These are phyloP conservation scores for Rosa persica DNA, from an alignment of 306 rosid genomes.

Conservation along the genomic window DNA sequence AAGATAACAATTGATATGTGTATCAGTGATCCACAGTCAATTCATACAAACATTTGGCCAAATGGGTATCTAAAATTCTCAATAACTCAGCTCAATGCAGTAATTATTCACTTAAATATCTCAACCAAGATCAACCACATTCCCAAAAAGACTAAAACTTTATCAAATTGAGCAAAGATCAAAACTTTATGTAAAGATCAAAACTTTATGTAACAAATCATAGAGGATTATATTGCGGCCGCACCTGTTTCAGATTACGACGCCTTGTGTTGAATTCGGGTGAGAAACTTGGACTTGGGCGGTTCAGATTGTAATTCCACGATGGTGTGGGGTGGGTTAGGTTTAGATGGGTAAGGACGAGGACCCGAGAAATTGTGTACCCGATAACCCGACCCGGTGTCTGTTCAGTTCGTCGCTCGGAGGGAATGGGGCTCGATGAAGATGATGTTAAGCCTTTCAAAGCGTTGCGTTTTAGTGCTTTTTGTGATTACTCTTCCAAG, in stretches of 20 bases:
- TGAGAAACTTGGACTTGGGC: not conserved
- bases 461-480: not conserved
- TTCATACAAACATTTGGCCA: not conserved
- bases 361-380: not conserved
- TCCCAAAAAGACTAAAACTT: not conserved
- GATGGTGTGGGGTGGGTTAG: not conserved
- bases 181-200: not conserved
- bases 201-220: not conserved
- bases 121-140: not conserved
- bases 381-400: not conserved
- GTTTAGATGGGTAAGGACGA: not conserved
- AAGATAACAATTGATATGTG: not conserved
- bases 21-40: not conserved
- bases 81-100: not conserved
- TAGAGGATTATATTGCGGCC: not conserved
- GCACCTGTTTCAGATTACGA: conserved; percentile 8
- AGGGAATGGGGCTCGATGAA: not conserved
- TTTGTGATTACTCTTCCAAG: not conserved
- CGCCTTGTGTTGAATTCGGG: not conserved
- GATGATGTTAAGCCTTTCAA: not conserved
- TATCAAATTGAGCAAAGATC: not conserved
- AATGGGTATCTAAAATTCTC: not conserved
- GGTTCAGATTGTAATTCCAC: not conserved
- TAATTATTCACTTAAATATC: not conserved
- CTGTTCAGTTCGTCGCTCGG: not conserved